phyloP scores from a whole-genome alignment of 768 basidiomycete genomes.

The Punctularia strigosozonata region DNA sequence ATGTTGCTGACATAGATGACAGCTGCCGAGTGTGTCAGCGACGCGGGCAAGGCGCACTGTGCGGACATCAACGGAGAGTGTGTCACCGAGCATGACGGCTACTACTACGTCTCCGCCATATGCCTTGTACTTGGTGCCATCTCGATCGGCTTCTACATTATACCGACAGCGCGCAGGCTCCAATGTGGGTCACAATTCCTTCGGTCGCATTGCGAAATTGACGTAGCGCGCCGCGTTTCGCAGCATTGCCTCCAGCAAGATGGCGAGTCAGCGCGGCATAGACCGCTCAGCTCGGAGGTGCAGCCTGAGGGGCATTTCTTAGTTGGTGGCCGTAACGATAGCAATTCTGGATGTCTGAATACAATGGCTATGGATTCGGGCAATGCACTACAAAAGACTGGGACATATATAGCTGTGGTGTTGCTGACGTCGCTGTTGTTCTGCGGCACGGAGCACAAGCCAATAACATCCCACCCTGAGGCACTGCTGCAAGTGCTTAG shows the following conservation, averaged over 20 bases:
- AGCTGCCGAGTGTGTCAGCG: slow-evolving; percentile 88
- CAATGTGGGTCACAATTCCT: slow-evolving; percentile 50
- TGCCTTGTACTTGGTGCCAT: slow-evolving; percentile 71
- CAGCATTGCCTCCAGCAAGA: slow-evolving; percentile 30
- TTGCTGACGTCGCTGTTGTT: too few species aligned
- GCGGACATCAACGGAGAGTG: slow-evolving; percentile 67
- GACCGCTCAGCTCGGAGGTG: too few species aligned
- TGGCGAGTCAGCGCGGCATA: neutral
- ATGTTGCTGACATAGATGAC: neutral
- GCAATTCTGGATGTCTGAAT: too few species aligned
- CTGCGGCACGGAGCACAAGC: too few species aligned
- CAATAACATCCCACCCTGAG: too few species aligned
- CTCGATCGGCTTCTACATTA: slow-evolving; percentile 63
- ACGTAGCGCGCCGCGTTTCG: slow-evolving; percentile 5
- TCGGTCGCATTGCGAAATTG: slow-evolving; percentile 2
- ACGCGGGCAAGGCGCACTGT: slow-evolving; percentile 77
- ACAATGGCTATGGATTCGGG: too few species aligned
- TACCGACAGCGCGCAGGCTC: slow-evolving; percentile 74
- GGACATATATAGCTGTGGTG: too few species aligned
- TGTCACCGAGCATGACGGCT: slow-evolving; percentile 80
- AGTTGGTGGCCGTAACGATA: too few species aligned
- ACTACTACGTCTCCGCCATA: slow-evolving; percentile 73
- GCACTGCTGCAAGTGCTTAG: too few species aligned
- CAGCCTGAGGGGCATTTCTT: too few species aligned
- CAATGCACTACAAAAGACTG: too few species aligned